These are phyloP conservation scores for Fusarium devonianum DNA, from an alignment of 2,329 filamentous ascomycete species.

Conservation along the genomic window DNA sequence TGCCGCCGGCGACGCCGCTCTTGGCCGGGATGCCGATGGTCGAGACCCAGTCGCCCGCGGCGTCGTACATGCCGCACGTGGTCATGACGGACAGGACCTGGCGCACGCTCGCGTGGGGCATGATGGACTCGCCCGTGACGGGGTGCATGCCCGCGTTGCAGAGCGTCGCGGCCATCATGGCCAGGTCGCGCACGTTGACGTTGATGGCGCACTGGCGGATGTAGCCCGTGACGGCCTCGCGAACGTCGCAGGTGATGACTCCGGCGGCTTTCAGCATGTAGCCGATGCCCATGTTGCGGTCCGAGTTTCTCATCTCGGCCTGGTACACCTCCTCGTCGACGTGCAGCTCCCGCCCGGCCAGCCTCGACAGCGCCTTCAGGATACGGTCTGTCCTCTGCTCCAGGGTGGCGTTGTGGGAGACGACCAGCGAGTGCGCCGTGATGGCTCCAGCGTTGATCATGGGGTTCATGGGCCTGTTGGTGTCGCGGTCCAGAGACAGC, in stretches of 20 bases:
- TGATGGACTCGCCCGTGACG: slow-evolving; percentile 44
- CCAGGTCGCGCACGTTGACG: slow-evolving; percentile 51
- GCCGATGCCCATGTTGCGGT: slow-evolving; percentile 48
- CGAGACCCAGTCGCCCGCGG: slow-evolving; percentile 50
- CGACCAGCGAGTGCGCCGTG: slow-evolving; percentile 45
- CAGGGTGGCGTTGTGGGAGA: slow-evolving; percentile 41
- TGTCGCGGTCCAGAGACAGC: slow-evolving; percentile 43
- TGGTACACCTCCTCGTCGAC: slow-evolving; percentile 51
- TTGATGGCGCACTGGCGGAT: slow-evolving; percentile 52
- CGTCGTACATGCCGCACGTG: slow-evolving; percentile 52
- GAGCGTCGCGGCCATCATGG: slow-evolving; percentile 50
- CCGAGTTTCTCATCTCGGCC: slow-evolving; percentile 46
- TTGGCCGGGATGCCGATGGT: slow-evolving; percentile 50
- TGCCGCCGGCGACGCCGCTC: slow-evolving; percentile 46
- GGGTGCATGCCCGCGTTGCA: slow-evolving; percentile 49
- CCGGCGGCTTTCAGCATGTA: slow-evolving; percentile 52
- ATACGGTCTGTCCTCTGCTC: slow-evolving; percentile 49
- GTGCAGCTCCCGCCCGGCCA: slow-evolving; percentile 47
- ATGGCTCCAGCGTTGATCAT: slow-evolving; percentile 50
- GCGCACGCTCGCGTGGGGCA: slow-evolving; percentile 47
- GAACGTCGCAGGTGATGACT: slow-evolving; percentile 46
- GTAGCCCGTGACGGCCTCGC: slow-evolving; percentile 48
- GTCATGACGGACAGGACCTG: slow-evolving; percentile 53
- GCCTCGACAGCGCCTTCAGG: slow-evolving; percentile 43
- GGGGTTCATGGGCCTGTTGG: slow-evolving; percentile 46